Evolutionary conservation across 2,329 filamentous ascomycete genomes (phyloP), one percentile per base, ranked within the genome.

Genomic region (Fusarium pseudoanthophilum): DNA sequence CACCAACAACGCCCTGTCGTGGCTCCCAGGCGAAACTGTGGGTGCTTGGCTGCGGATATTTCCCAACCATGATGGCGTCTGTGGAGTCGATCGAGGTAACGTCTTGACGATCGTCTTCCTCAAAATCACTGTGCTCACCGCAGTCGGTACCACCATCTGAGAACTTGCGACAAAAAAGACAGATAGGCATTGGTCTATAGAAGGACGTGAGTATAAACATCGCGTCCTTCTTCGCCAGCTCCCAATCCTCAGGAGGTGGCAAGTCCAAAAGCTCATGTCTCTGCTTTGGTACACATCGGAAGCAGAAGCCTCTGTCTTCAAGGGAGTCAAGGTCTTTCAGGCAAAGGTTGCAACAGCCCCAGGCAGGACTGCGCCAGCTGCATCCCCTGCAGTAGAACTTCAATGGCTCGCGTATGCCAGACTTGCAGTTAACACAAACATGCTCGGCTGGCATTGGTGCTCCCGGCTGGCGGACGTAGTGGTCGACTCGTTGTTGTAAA

Each of bases 271-370:
- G 14, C 24, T 55, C 51, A 36, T 55, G 51, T 18, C 24, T 16
- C 40, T 39, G 34, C 3, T 37, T 13, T 13, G 59, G 60, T n/a
- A 67, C n/a, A 37, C 59, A 69, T 37, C 53, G 45, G 13, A 34
- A 46, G 28, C 68, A 71, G 20, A 60, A 60, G 11, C 61, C 65
- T 32, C 60, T 39, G 18, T 26, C 18, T 40, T 24, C 30, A n/a
- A 69, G 36, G 4, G 26, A 32, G 5, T 57, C 60, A 3, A 60
- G 55, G 3, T 4, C 28, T 11, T 56, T 39, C 20, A 56, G 37
- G 39, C 68, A 71, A 14, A 71, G 30, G 10, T 65, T 58, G 14
- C 68, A 71, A 11, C 24, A 18, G 6, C 30, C 34, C 68, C 60
- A 71, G 7, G 24, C 24, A 11, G 24, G 13, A 15, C 55, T 57